These are phyloP conservation scores for Tetraselmis striata DNA, from an alignment of 139 green algal species.

Conservation along the genomic window DNA sequence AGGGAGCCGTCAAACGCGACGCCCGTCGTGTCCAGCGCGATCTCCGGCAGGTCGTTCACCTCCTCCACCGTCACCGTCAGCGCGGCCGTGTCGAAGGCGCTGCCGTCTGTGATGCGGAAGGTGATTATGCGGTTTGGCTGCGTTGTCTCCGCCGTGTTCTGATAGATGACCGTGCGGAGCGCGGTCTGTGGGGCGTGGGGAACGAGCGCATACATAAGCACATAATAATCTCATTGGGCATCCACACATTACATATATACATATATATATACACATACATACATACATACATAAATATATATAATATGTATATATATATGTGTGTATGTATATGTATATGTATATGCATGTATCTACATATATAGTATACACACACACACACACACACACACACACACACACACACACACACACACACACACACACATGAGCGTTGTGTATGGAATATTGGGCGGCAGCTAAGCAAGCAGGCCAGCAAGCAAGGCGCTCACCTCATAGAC, in stretches of 20 bases:
- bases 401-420: too few relatives aligned
- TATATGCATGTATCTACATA: background rate
- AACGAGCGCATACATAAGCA: too few relatives aligned
- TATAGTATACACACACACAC: background rate
- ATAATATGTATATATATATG: background rate
- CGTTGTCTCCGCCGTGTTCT: background rate
- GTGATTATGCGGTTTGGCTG: background rate
- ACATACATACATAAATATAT: too few relatives aligned
- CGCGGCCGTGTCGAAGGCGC: background rate
- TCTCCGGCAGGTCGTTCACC: constrained; percentile 2
- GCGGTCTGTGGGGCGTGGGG: background rate
- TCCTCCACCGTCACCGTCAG: background rate
- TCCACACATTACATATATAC: too few relatives aligned
- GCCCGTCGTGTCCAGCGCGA: background rate
- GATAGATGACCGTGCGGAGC: background rate
- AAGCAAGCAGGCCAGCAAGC: too few relatives aligned
- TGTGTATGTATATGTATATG: background rate
- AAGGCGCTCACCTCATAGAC: background rate
- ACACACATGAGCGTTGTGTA: too few relatives aligned
- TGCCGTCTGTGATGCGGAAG: background rate
- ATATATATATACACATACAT: too few relatives aligned
- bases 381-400: too few relatives aligned
- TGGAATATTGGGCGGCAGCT: too few relatives aligned
- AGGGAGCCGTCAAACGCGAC: background rate
- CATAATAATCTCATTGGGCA: too few relatives aligned